phyloP scores from a whole-genome alignment of 2,329 filamentous ascomycete genomes.

The Fusarium poae region DNA sequence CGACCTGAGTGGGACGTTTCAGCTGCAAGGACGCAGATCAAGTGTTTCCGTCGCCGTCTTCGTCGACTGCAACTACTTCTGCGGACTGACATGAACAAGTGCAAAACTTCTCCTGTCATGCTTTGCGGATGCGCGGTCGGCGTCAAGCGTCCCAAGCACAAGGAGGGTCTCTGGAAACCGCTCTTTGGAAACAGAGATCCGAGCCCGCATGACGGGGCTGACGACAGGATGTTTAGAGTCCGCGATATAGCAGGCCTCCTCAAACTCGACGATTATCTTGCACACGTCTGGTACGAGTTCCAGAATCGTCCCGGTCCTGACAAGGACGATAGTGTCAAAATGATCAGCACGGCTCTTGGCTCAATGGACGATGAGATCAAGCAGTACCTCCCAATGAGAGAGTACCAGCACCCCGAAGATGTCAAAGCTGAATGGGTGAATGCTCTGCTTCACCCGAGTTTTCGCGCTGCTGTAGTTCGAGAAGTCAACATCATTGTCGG shows the following conservation, averaged over 20 bases:
- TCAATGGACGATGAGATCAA: slow-evolving; percentile 30
- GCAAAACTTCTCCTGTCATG: slow-evolving; percentile 18
- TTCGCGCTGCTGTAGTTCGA: slow-evolving; percentile 7
- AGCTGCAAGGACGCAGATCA: slow-evolving; percentile 2
- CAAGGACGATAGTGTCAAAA: too few species aligned
- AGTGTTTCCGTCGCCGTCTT: slow-evolving; percentile 23
- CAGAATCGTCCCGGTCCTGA: too few species aligned
- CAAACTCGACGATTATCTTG: slow-evolving; percentile 34
- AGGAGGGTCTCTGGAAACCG: slow-evolving; percentile 26
- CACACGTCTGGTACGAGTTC: neutral
- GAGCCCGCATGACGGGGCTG: neutral
- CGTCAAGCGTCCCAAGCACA: slow-evolving; percentile 29
- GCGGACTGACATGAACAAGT: slow-evolving; percentile 8
- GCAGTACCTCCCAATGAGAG: neutral
- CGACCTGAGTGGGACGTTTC: neutral
- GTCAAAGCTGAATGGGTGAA: slow-evolving; percentile 22
- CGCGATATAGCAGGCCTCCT: slow-evolving; percentile 35
- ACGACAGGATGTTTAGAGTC: slow-evolving; percentile 4
- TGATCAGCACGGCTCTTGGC: neutral
- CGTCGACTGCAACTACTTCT: slow-evolving; percentile 16
- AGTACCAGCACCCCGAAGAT: neutral
- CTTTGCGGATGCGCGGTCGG: slow-evolving; percentile 28
- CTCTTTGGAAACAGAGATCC: slow-evolving; percentile 7
- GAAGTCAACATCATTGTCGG: slow-evolving; percentile 18
- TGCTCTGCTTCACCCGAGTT: neutral